Evolutionary conservation across 257 asterid species (phyloP).

Genomic region (Fraxinus pennsylvanica): DNA sequence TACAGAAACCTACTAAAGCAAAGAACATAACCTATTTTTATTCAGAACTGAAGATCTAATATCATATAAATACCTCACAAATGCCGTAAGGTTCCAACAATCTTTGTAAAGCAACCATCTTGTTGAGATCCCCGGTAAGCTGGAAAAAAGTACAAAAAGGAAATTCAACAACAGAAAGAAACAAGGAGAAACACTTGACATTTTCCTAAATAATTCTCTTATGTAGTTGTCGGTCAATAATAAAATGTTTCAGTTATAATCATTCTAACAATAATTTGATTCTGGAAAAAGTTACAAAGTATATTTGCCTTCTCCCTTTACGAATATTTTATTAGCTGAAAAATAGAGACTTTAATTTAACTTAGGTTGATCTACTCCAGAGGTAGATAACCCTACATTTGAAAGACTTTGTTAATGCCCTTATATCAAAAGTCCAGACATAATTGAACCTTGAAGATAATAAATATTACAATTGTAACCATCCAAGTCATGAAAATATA

Average conservation of each 20-base stretch:
- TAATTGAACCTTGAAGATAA: background rate
- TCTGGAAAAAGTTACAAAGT: background rate
- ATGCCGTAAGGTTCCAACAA: conserved; percentile 91
- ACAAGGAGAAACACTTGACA: background rate
- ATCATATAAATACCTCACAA: conserved; percentile 72
- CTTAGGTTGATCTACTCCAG: background rate
- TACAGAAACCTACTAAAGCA: background rate
- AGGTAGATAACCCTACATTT: background rate
- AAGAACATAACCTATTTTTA: background rate
- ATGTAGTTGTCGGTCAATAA: background rate
- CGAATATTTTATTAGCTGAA: background rate
- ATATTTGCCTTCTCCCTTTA: background rate
- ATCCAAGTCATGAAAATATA: no score
- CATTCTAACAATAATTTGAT: background rate
- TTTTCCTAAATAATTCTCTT: background rate
- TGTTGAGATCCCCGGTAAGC: conserved; percentile 92
- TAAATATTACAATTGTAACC: no score
- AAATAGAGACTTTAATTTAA: background rate
- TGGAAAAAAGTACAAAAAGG: conserved; percentile 34
- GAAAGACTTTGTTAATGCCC: background rate
- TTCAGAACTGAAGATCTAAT: background rate
- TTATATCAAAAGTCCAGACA: background rate
- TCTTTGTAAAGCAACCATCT: conserved; percentile 96
- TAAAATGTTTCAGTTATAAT: background rate
- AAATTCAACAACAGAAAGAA: conserved; percentile 13